These are phyloP conservation scores for Fraxinus excelsior DNA, from an alignment of 257 asterid genomes.

Conservation along the genomic window DNA sequence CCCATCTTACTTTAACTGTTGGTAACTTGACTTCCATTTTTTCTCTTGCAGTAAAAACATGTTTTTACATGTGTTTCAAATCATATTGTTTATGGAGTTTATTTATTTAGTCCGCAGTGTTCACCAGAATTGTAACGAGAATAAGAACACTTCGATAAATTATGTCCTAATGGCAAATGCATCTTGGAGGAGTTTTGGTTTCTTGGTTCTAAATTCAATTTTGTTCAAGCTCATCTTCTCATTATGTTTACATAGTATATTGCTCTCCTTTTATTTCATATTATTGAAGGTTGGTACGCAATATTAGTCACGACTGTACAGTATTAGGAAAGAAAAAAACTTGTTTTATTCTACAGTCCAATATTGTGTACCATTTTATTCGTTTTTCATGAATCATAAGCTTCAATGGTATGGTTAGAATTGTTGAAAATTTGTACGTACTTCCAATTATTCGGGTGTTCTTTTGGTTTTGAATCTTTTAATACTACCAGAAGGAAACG, in stretches of 20 bases:
- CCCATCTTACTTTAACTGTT: constrained; percentile 18
- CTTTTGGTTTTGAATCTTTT: no score
- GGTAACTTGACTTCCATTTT: constrained; percentile 8
- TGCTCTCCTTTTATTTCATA: no score
- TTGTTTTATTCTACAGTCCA: neutral
- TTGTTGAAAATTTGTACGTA: neutral
- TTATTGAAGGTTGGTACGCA: no score
- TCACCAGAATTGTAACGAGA: constrained; percentile 25
- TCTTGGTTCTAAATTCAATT: neutral
- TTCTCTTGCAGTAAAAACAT: constrained; percentile 17
- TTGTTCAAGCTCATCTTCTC: neutral
- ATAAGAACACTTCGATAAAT: constrained; percentile 24
- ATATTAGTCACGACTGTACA: neutral
- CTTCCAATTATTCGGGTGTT: no score
- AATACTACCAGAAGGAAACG: no score
- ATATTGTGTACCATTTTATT: no score
- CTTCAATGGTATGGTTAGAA: neutral
- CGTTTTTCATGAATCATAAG: neutral
- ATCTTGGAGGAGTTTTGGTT: neutral
- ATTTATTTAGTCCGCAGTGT: constrained; percentile 14
- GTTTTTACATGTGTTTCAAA: constrained; percentile 15
- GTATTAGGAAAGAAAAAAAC: neutral
- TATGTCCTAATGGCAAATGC: constrained; percentile 18
- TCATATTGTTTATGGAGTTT: constrained; percentile 25
- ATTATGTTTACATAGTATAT: neutral